Evolutionary conservation across 1,284 basidiomycete species (phyloP), one percentile per base, ranked within the genome.

Genomic region (Stygiomarasmius scandens): DNA sequence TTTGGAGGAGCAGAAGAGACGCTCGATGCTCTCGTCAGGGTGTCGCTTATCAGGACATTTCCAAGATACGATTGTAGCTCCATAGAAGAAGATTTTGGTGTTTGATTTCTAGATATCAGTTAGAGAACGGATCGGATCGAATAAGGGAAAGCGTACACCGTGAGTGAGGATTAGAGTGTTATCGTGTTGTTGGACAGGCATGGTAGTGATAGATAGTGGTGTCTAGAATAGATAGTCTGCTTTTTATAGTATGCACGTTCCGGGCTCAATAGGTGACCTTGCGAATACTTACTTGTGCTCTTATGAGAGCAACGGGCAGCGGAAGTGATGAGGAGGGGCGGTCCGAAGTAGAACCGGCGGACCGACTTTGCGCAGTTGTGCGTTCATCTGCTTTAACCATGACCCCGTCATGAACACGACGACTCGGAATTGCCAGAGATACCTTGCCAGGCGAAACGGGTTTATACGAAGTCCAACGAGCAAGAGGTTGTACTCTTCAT

Each of bases 21-120:
- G 80, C 69, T 95, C 93, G 52, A 74, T 67, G 1, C 80, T 78
- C 9, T 73, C 70, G 16, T 41, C 38, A 4, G 71, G 62, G 54
- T 71, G 65, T n/a, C 65, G 60, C 20, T 61, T 64, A 41, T 76
- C 76, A 20, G 76, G 72, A 1, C 82, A 73, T 70, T 89, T 92
- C 85, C 87, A 90, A 1, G 91, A 93, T 49, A 91, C 77, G 47
- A 96, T 80, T 0, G 92, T 92, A 1, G 93, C 93, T 3, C 93
- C 93, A 65, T 90, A 95, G 32, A 89, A 73, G 12, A 92, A 75
- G 59, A 95, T 79, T 70, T 90, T 86, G 1, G 74, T 87, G 29
- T 80, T 83, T 10, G 91, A 71, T 25, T 92, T 92, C 91, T 94
- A 49, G 46, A 36, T n/a, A 55, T 32, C 29, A 32, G 12, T 5